A percentile compares a stretch with the other conserved stretches of the same genome.
These are phyloP conservation scores for Phytophthora sansomeana DNA, from an alignment of 352 stramenopile genomes.

Conservation along the genomic window DNA sequence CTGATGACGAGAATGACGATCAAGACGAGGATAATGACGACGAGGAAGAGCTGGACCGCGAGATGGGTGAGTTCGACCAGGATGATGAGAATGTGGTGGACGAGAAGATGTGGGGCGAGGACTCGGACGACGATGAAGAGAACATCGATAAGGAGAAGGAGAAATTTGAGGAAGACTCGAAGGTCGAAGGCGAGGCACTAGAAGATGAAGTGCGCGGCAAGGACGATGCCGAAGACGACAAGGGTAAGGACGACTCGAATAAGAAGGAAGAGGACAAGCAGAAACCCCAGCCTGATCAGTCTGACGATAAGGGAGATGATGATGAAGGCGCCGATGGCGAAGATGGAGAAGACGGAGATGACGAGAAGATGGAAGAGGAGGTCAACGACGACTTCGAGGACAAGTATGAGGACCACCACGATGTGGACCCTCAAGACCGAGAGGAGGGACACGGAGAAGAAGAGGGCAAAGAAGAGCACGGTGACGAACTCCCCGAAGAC, in stretches of 20 bases:
- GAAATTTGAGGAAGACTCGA: slow-evolving; percentile 92
- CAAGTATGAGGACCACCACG: slow-evolving; percentile 83
- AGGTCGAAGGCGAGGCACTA: slow-evolving; percentile 78
- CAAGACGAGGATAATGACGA: slow-evolving; percentile 89
- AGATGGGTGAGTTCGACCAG: slow-evolving; percentile 98
- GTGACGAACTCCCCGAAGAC: slow-evolving; percentile 81
- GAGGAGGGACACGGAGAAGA: slow-evolving; percentile 67
- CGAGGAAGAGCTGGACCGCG: slow-evolving; percentile 97
- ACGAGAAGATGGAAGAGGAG: slow-evolving; percentile 82
- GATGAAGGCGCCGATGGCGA: slow-evolving; percentile 37
- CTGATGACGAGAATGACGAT: slow-evolving; percentile 93
- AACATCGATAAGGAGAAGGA: slow-evolving; percentile 97
- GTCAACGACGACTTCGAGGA: slow-evolving; percentile 93
- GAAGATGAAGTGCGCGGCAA: slow-evolving; percentile 92
- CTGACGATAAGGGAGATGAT: slow-evolving; percentile 50
- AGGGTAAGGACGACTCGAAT: slow-evolving; percentile 74
- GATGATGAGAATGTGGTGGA: slow-evolving; percentile 99
- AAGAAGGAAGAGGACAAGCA: slow-evolving; percentile 57
- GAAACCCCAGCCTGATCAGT: slow-evolving; percentile 59
- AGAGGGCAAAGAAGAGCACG: slow-evolving; percentile 66
- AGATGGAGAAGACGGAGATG: slow-evolving; percentile 46
- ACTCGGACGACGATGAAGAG: slow-evolving; percentile 93
- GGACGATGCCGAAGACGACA: slow-evolving; percentile 87
- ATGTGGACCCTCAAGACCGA: slow-evolving; percentile 64
- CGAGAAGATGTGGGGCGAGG: slow-evolving; percentile 98